Evolutionary conservation across 1,139 yeast species (phyloP).

Genomic region (Wickerhamomyces sp.): DNA sequence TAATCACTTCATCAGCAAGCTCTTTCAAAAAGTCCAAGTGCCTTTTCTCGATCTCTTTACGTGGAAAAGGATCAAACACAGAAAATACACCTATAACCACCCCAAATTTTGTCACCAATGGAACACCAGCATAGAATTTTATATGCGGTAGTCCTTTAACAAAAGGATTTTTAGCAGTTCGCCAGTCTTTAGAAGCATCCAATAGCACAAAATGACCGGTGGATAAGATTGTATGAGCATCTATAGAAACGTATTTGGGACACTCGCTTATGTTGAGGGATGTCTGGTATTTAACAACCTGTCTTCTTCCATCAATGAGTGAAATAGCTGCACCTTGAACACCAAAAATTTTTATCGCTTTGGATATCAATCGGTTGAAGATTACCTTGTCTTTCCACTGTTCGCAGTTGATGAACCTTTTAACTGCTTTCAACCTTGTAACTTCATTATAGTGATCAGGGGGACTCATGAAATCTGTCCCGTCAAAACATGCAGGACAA

Average conservation of each 20-base stretch:
- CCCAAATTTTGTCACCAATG: conserved; percentile 37
- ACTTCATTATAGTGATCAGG: conserved; percentile 51
- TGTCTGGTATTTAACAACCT: conserved; percentile 45
- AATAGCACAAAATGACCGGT: conserved; percentile 45
- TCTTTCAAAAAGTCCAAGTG: conserved; percentile 33
- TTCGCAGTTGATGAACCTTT: conserved; percentile 33
- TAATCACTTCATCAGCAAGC: conserved; percentile 40
- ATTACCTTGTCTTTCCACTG: conserved; percentile 47
- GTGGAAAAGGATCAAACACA: conserved; percentile 48
- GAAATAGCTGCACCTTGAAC: conserved; percentile 56
- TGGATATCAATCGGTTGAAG: conserved; percentile 37
- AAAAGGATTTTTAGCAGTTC: conserved; percentile 54
- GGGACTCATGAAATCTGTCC: conserved; percentile 48
- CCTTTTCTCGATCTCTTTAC: conserved; percentile 33
- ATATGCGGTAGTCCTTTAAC: conserved; percentile 58
- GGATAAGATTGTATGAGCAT: conserved; percentile 63
- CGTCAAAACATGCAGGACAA: conserved; percentile 49
- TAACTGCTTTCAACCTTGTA: conserved; percentile 38
- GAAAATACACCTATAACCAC: conserved; percentile 56
- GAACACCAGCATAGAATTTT: conserved; percentile 61
- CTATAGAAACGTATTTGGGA: conserved; percentile 54
- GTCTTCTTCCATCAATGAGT: conserved; percentile 43
- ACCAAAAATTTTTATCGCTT: conserved; percentile 34
- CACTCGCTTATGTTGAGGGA: conserved; percentile 42
- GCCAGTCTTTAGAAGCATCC: conserved; percentile 67